A percentile compares a stretch with the other conserved stretches of the same genome.
Evolutionary conservation across 2,329 filamentous ascomycete species (phyloP).

Genomic region (Dothistroma pini): DNA sequence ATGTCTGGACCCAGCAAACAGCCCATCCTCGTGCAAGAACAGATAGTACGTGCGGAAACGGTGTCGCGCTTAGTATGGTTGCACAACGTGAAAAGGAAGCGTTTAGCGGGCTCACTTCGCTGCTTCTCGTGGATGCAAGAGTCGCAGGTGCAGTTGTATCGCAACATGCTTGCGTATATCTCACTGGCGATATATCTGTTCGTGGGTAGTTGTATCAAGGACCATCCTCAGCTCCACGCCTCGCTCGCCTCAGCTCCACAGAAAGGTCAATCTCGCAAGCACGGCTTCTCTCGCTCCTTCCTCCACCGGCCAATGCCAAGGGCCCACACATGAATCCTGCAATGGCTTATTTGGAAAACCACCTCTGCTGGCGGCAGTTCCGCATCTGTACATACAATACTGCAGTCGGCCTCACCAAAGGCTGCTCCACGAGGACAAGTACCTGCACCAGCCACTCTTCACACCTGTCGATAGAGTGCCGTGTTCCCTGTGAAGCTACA

Average conservation of each 20-base stretch:
- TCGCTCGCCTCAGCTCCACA: background rate
- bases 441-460: background rate
- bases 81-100: background rate
- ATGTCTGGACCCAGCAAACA: background rate
- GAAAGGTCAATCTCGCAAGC: background rate
- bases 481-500: conserved; percentile 9
- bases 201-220: too few relatives aligned
- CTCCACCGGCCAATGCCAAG: background rate
- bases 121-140: background rate
- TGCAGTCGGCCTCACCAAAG: too few relatives aligned
- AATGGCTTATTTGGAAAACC: background rate
- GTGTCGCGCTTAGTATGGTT: background rate
- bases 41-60: background rate
- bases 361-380: background rate
- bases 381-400: too few relatives aligned
- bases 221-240: background rate
- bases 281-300: background rate
- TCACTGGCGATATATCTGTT: background rate
- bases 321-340: background rate
- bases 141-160: background rate
- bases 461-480: conserved; percentile 1
- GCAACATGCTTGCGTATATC: too few relatives aligned
- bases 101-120: background rate
- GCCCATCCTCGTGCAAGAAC: background rate
- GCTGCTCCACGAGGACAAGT: background rate